Conservation (phyloP, 1,284 basidiomycete genomes). For the Malassezia dermatis region DNA sequence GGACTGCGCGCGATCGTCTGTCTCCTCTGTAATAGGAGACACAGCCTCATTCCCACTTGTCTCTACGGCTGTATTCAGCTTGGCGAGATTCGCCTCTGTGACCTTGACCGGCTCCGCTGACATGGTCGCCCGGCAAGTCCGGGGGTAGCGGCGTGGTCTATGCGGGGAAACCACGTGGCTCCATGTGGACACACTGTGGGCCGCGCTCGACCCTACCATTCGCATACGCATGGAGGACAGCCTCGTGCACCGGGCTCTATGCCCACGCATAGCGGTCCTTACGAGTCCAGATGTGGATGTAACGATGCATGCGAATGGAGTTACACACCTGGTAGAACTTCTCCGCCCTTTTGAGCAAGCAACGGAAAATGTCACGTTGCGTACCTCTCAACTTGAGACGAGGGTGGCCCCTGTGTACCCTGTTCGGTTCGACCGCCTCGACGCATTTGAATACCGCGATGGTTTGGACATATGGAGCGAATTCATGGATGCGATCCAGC, state of each 20-base stretch:
- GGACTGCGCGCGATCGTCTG: background rate
- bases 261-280: slow-evolving; percentile 39
- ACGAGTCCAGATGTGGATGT: slow-evolving; percentile 32
- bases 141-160: background rate
- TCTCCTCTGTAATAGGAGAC: background rate
- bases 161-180: background rate
- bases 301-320: slow-evolving; percentile 23
- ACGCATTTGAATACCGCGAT: slow-evolving; percentile 18
- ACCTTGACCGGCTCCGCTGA: slow-evolving; percentile 7
- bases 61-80: background rate
- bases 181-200: background rate
- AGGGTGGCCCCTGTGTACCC: slow-evolving; percentile 29
- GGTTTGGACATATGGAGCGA: background rate
- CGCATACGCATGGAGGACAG: slow-evolving; percentile 1
- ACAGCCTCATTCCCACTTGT: background rate
- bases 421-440: slow-evolving; percentile 33
- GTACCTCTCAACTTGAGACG: slow-evolving; percentile 39
- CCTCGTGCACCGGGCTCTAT: slow-evolving; percentile 29
- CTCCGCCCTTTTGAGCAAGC: slow-evolving; percentile 37
- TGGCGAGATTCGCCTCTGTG: slow-evolving; percentile 14
- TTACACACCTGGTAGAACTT: slow-evolving; percentile 27
- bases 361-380: slow-evolving; percentile 22
- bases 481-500: slow-evolving; percentile 8
- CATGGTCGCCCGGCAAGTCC: background rate
- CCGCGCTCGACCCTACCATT: background rate